Conservation (phyloP, 139 green algal species). For the Dunaliella primolecta region DNA sequence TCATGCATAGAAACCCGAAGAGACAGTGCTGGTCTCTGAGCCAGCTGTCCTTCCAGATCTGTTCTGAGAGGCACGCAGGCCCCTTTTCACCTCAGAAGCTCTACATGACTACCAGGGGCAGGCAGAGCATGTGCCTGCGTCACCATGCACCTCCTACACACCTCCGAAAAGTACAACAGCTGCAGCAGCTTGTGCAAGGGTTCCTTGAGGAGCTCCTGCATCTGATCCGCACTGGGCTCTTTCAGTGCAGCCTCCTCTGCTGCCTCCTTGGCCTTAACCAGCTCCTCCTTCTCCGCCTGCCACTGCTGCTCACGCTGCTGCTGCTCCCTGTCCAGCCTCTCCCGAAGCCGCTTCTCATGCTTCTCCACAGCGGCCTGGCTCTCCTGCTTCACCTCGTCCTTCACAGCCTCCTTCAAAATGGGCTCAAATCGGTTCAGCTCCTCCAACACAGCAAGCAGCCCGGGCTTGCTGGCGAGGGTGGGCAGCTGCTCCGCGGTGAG, state of each 20-base stretch:
- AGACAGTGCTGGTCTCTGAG: no score
- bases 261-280: neutral
- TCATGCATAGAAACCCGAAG: no score
- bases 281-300: neutral
- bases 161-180: conserved; percentile 32
- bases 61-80: no score
- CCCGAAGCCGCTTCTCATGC: neutral
- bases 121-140: no score
- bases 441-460: conserved; percentile 22
- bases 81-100: no score
- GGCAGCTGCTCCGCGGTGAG: conserved; percentile 3
- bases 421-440: conserved; percentile 23
- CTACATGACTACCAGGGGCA: no score
- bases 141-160: no score
- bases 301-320: neutral
- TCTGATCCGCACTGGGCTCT: conserved; percentile 1
- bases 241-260: conserved; percentile 11
- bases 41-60: no score
- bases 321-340: neutral
- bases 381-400: conserved; percentile 18
- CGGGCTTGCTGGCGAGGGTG: conserved; percentile 12
- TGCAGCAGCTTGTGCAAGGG: conserved; percentile 18
- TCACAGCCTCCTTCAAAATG: conserved; percentile 11
- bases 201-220: conserved; percentile 11
- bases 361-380: conserved; percentile 11